A percentile compares a stretch with the other conserved stretches of the same genome.
phyloP scores from a whole-genome alignment of 495 filamentous ascomycete genomes.

The Xylaria curta region DNA sequence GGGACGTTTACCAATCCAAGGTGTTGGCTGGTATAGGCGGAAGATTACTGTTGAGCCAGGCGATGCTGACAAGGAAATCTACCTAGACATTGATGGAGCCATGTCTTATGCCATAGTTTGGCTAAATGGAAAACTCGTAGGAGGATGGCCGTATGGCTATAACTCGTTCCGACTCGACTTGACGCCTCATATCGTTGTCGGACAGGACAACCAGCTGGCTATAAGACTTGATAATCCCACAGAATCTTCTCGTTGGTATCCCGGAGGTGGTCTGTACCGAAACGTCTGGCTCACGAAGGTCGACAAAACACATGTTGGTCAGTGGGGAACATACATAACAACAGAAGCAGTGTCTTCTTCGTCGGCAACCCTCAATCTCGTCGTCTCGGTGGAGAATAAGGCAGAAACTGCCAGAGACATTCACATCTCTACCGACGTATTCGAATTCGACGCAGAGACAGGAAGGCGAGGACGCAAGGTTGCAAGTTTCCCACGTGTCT shows the following conservation, averaged over 20 bases:
- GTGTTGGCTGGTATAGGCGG: conserved; percentile 51
- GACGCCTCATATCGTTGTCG: conserved; percentile 41
- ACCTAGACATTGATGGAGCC: conserved; percentile 51
- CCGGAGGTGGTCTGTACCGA: conserved; percentile 52
- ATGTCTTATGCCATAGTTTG: conserved; percentile 51
- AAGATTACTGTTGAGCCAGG: conserved; percentile 31
- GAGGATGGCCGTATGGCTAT: conserved; percentile 54
- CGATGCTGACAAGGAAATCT: conserved; percentile 42
- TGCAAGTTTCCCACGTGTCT: not conserved
- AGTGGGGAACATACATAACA: conserved; percentile 48
- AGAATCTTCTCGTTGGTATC: conserved; percentile 51
- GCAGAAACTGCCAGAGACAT: conserved; percentile 9
- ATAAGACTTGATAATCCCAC: conserved; percentile 49
- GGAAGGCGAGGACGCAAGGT: not conserved
- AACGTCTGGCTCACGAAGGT: conserved; percentile 52
- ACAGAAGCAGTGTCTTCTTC: conserved; percentile 36
- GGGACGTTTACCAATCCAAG: conserved; percentile 55
- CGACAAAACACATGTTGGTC: conserved; percentile 43
- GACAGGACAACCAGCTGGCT: conserved; percentile 44
- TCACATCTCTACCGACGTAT: conserved; percentile 1
- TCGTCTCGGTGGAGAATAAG: conserved; percentile 44
- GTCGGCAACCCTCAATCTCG: conserved; percentile 42
- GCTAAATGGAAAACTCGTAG: conserved; percentile 50
- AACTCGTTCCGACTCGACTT: conserved; percentile 50
- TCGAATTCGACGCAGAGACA: not conserved